Conservation (phyloP, 225 moss, liverwort and hornwort species). For the Pseudisothecium myosuroides region DNA sequence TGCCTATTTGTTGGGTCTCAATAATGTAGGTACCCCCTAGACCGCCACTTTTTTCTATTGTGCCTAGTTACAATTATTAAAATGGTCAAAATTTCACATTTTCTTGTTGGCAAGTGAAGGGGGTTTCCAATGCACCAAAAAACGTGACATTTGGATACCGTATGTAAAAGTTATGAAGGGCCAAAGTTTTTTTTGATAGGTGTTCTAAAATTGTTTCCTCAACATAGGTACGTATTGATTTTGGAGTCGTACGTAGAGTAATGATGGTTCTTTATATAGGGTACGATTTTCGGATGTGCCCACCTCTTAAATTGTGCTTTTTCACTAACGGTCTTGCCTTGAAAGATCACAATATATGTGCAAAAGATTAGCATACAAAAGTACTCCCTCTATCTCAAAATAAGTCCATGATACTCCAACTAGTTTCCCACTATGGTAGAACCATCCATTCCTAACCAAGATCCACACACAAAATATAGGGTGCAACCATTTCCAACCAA, state of each 20-base stretch:
- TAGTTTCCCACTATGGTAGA: background rate
- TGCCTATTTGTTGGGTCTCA: rapidly evolving
- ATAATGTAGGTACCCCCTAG: rapidly evolving
- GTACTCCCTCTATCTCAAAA: rapidly evolving
- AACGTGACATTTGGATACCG: rapidly evolving
- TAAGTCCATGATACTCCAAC: rapidly evolving
- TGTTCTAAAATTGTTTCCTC: background rate
- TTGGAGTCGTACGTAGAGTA: rapidly evolving
- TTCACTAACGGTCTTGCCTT: background rate
- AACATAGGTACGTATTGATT: background rate
- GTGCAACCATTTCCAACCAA: no score
- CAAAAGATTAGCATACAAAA: background rate
- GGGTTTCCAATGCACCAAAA: rapidly evolving
- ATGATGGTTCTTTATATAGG: rapidly evolving
- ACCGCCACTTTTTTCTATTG: background rate
- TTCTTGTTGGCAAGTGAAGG: background rate
- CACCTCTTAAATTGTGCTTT: background rate
- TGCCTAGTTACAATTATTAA: background rate
- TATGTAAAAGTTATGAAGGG: background rate
- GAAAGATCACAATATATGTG: rapidly evolving
- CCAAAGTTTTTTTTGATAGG: background rate
- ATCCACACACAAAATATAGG: no score
- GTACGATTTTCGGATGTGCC: rapidly evolving
- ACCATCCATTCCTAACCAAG: no score
- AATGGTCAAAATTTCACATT: background rate